phyloP scores from a whole-genome alignment of 352 stramenopile genomes.

The Globisporangium perplexum region DNA sequence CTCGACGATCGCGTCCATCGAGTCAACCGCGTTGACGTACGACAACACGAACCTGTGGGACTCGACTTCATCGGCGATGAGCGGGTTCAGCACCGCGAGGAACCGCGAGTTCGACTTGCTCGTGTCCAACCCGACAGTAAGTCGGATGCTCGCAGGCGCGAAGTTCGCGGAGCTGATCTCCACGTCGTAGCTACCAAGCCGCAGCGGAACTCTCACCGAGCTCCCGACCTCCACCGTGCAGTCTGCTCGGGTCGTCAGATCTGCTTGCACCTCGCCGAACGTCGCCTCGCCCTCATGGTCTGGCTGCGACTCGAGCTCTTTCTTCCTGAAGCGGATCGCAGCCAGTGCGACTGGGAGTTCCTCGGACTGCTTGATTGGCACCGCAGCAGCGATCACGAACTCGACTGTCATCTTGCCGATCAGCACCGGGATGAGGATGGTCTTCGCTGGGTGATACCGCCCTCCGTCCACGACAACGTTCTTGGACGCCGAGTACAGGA shows the following conservation, averaged over 20 bases:
- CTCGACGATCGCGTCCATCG: slow-evolving; percentile 44
- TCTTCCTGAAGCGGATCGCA: slow-evolving; percentile 2
- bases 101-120: slow-evolving; percentile 18
- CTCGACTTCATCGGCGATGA: slow-evolving; percentile 8
- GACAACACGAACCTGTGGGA: slow-evolving; percentile 48
- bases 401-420: slow-evolving; percentile 47
- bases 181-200: slow-evolving; percentile 33
- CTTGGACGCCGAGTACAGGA: slow-evolving; percentile 65
- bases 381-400: slow-evolving; percentile 8
- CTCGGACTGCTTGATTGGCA: background rate
- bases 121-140: slow-evolving; percentile 35
- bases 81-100: slow-evolving; percentile 34
- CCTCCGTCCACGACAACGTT: slow-evolving; percentile 61
- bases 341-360: background rate
- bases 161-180: slow-evolving; percentile 19
- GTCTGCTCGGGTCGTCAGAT: background rate
- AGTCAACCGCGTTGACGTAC: slow-evolving; percentile 22
- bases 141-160: slow-evolving; percentile 14
- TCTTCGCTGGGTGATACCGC: slow-evolving; percentile 39
- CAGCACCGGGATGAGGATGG: slow-evolving; percentile 50
- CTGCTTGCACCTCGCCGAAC: background rate
- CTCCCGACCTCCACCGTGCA: slow-evolving; percentile 15
- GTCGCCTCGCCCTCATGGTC: background rate
- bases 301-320: background rate
- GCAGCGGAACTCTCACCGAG: slow-evolving; percentile 31